These are phyloP conservation scores for Exsudoporus frostii DNA, from an alignment of 768 basidiomycete species.

Conservation along the genomic window DNA sequence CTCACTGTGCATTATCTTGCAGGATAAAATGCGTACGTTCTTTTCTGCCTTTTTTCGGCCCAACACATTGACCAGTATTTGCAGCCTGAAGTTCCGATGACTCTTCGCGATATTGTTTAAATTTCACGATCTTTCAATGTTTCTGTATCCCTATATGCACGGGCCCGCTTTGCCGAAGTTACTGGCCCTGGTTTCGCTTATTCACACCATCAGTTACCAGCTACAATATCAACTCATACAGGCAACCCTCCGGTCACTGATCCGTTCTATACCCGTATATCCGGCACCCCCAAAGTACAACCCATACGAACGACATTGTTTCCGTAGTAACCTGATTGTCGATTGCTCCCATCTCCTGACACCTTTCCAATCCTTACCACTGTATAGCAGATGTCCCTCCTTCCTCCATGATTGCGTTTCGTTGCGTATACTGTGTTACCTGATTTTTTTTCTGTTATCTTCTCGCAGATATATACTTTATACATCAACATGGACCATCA, in stretches of 20 bases:
- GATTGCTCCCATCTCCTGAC: conserved; percentile 38
- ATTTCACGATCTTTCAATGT: conserved; percentile 43
- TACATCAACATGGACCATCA: conserved; percentile 53
- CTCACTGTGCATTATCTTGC: conserved; percentile 13
- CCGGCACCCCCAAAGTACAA: conserved; percentile 39
- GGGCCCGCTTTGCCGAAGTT: conserved; percentile 38
- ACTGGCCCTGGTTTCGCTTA: conserved; percentile 32
- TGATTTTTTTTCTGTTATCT: conserved; percentile 16
- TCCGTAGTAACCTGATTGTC: conserved; percentile 46
- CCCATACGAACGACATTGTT: conserved; percentile 50
- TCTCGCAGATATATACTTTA: conserved; percentile 38
- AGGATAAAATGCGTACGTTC: conserved; percentile 87
- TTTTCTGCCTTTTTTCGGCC: neutral
- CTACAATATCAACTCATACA: conserved; percentile 48
- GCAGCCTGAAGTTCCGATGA: conserved; percentile 89
- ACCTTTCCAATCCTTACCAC: conserved; percentile 43
- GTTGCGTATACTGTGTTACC: conserved; percentile 28
- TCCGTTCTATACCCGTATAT: conserved; percentile 72
- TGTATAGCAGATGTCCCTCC: conserved; percentile 60
- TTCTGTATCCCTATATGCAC: conserved; percentile 82
- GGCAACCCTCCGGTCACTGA: conserved; percentile 32
- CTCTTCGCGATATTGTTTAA: conserved; percentile 86
- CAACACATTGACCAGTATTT: conserved; percentile 23
- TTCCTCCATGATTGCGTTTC: conserved; percentile 14
- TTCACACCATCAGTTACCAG: conserved; percentile 41